Conservation (phyloP, 441 rosid genomes). For the Gossypium trilobum region DNA sequence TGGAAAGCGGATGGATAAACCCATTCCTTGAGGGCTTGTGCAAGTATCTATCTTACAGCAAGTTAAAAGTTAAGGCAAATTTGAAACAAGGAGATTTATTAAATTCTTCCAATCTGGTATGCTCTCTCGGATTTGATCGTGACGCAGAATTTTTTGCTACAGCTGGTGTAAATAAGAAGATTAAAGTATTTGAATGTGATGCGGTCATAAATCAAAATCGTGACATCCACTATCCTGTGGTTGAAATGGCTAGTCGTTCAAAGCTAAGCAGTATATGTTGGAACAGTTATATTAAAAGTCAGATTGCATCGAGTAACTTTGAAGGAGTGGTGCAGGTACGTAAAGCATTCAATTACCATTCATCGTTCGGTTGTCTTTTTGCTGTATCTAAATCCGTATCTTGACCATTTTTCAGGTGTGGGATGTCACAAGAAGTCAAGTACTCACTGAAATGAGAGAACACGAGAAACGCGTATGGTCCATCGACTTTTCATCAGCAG, state of each 20-base stretch:
- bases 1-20: slow-evolving; percentile 70
- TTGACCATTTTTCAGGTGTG: slow-evolving; percentile 45
- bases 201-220: slow-evolving; percentile 50
- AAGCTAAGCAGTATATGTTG: slow-evolving; percentile 84
- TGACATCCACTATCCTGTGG: slow-evolving; percentile 88
- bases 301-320: slow-evolving; percentile 88
- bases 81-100: slow-evolving; percentile 84
- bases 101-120: slow-evolving; percentile 82
- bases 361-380: neutral
- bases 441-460: slow-evolving; percentile 65
- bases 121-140: slow-evolving; percentile 84
- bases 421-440: slow-evolving; percentile 77
- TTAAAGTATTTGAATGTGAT: slow-evolving; percentile 81
- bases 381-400: slow-evolving; percentile 8
- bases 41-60: slow-evolving; percentile 73
- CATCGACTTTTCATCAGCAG: slow-evolving; percentile 71
- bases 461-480: slow-evolving; percentile 94
- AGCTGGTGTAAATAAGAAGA: slow-evolving; percentile 89
- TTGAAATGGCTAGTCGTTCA: slow-evolving; percentile 74
- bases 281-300: slow-evolving; percentile 86
- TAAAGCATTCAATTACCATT: neutral
- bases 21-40: slow-evolving; percentile 93
- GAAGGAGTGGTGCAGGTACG: slow-evolving; percentile 94
- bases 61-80: slow-evolving; percentile 77
- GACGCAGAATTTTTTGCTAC: slow-evolving; percentile 86